These are phyloP conservation scores for Rubia peregrina DNA, from an alignment of 305 asterid species.

Conservation along the genomic window DNA sequence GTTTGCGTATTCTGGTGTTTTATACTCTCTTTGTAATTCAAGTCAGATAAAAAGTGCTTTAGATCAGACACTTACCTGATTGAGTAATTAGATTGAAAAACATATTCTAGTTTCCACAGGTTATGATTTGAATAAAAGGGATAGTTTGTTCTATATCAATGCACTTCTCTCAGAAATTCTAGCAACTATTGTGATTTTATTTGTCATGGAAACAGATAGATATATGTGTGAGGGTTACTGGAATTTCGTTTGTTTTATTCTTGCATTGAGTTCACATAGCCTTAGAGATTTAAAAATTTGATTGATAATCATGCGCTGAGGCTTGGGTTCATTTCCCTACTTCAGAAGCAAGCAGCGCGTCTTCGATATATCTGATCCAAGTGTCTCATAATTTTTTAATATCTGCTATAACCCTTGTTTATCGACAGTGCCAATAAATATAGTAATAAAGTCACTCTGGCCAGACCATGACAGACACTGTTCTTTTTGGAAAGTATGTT, in stretches of 20 bases:
- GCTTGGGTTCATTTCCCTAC: not conserved
- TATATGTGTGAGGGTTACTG: not conserved
- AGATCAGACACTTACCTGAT: not conserved
- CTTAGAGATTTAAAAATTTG: not conserved
- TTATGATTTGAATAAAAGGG: not conserved
- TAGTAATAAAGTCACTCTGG: not conserved
- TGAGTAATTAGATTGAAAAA: not conserved
- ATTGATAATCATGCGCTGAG: not conserved
- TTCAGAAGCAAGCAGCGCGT: not conserved
- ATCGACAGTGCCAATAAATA: not conserved
- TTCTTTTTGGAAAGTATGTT: not conserved
- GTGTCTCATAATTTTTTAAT: not conserved
- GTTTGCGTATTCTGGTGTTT: not conserved
- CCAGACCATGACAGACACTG: not conserved
- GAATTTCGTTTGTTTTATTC: not conserved
- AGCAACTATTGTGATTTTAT: not conserved
- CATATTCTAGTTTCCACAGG: not conserved
- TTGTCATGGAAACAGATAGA: constrained; percentile 2
- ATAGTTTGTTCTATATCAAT: not conserved
- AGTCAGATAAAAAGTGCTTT: not conserved
- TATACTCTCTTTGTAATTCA: not conserved
- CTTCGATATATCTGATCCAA: not conserved
- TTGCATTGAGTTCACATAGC: not conserved
- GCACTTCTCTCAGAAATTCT: not conserved
- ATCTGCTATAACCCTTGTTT: not conserved